Conservation (phyloP, 2,329 filamentous ascomycete species). For the Bipolaris gigantea region DNA sequence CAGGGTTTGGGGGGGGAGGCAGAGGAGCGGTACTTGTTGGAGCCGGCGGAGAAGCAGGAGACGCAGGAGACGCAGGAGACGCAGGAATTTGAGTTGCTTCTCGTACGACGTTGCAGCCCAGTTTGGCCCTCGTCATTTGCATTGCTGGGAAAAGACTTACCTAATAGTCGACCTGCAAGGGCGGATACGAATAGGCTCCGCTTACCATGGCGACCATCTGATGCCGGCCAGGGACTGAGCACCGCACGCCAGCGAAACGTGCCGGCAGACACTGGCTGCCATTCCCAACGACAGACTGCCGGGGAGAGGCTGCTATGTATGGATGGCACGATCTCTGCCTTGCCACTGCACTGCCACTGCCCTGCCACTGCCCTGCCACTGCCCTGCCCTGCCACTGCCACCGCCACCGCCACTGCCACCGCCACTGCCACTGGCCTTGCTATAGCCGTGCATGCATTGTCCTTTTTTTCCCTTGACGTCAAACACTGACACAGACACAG, state of each 20-base stretch:
- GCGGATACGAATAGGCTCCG: slow-evolving; percentile 44
- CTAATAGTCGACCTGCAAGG: slow-evolving; percentile 36
- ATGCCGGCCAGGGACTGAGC: slow-evolving; percentile 22
- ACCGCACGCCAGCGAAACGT: slow-evolving; percentile 22
- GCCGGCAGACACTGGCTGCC: slow-evolving; percentile 20
- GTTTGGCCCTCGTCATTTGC: slow-evolving; percentile 30
- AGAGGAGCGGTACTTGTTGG: slow-evolving; percentile 15
- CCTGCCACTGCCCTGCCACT: too few relatives aligned
- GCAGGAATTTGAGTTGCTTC: slow-evolving; percentile 18
- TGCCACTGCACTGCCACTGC: too few relatives aligned
- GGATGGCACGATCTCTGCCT: not conserved
- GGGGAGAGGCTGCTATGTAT: not conserved
- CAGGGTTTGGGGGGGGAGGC: not conserved
- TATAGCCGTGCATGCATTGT: too few relatives aligned
- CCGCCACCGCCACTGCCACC: too few relatives aligned
- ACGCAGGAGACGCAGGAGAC: slow-evolving; percentile 41
- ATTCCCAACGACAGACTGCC: slow-evolving; percentile 12
- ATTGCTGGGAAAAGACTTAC: slow-evolving; percentile 36
- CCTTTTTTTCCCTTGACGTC: too few relatives aligned
- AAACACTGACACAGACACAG: not conserved
- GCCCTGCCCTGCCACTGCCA: too few relatives aligned
- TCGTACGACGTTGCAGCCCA: slow-evolving; percentile 33
- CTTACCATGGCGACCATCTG: slow-evolving; percentile 35
- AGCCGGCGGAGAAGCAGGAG: slow-evolving; percentile 41
- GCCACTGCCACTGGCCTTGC: too few relatives aligned